phyloP scores from a whole-genome alignment of 2,329 filamentous ascomycete species.

The Ilyonectria destructans region DNA sequence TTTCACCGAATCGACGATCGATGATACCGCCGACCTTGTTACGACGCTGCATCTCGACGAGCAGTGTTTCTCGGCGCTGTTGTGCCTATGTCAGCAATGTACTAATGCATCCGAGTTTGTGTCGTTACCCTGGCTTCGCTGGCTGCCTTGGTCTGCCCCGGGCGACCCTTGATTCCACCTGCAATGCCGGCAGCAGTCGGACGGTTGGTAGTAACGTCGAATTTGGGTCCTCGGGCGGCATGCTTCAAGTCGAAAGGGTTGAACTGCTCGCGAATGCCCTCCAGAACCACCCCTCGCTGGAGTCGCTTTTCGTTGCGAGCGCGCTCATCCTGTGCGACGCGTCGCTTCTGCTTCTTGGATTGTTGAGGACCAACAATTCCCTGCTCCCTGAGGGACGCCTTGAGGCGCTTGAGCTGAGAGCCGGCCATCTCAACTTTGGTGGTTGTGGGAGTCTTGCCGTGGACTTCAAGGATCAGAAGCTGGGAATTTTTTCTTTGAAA shows the following conservation, averaged over 20 bases:
- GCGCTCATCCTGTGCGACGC: constrained; percentile 77
- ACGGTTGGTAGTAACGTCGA: constrained; percentile 83
- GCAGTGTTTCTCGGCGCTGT: constrained; percentile 83
- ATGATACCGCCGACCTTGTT: constrained; percentile 95
- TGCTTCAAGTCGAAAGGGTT: constrained; percentile 98
- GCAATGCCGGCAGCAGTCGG: constrained; percentile 67
- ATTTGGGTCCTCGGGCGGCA: constrained; percentile 84
- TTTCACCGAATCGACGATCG: constrained; percentile 95
- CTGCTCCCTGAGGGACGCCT: constrained; percentile 89
- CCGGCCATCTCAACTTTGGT: constrained; percentile 79
- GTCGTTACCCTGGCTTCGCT: constrained; percentile 84
- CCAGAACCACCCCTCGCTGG: constrained; percentile 83
- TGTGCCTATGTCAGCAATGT: constrained; percentile 31
- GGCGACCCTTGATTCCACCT: constrained; percentile 79
- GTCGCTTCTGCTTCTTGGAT: constrained; percentile 94
- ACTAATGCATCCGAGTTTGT: not conserved
- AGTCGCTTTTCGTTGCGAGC: constrained; percentile 81
- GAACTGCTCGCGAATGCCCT: constrained; percentile 93
- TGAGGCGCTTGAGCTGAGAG: constrained; percentile 96
- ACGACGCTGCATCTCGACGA: constrained; percentile 90
- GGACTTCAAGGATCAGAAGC: constrained; percentile 13
- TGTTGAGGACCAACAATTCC: constrained; percentile 93
- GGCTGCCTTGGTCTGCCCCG: constrained; percentile 86
- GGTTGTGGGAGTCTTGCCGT: constrained; percentile 34
- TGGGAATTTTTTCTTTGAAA: constrained; percentile 47